Percentiles rank a stretch among this genome's conserved stretches.
These are phyloP conservation scores for Trypanosoma conorhini DNA, from an alignment of 208 protist species.

Conservation along the genomic window DNA sequence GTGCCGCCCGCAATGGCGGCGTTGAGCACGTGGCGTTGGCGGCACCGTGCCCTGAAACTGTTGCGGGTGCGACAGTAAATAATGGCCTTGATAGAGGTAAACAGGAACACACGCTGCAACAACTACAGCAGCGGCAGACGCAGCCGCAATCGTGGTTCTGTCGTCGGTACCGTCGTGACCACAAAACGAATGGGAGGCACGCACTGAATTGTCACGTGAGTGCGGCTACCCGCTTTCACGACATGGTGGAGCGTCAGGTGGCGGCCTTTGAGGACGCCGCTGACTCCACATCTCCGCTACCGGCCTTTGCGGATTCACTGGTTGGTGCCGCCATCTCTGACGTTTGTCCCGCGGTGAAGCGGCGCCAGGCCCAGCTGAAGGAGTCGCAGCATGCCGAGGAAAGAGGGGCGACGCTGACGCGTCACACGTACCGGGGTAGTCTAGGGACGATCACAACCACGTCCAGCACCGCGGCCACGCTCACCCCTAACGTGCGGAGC, in stretches of 20 bases:
- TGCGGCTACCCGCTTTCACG: conserved; percentile 23
- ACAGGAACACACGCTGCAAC: neutral
- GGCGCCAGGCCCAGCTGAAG: conserved; percentile 25
- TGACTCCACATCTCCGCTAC: neutral
- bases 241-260: conserved; percentile 21
- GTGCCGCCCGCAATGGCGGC: neutral
- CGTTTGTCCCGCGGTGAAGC: conserved; percentile 22
- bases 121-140: neutral
- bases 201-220: neutral
- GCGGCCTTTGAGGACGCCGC: conserved; percentile 14
- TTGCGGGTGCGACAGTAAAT: neutral
- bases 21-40: neutral
- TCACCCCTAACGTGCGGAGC: neutral
- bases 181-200: neutral
- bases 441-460: conserved; percentile 1
- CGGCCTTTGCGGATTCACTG: conserved; percentile 29
- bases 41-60: neutral
- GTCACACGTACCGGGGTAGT: neutral
- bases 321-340: conserved; percentile 30
- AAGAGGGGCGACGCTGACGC: neutral
- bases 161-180: neutral
- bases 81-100: neutral
- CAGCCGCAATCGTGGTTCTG: neutral
- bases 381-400: conserved; percentile 23
- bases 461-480: neutral